Conservation (phyloP, 2,329 filamentous ascomycete genomes). For the Waltergamsia citrina region DNA sequence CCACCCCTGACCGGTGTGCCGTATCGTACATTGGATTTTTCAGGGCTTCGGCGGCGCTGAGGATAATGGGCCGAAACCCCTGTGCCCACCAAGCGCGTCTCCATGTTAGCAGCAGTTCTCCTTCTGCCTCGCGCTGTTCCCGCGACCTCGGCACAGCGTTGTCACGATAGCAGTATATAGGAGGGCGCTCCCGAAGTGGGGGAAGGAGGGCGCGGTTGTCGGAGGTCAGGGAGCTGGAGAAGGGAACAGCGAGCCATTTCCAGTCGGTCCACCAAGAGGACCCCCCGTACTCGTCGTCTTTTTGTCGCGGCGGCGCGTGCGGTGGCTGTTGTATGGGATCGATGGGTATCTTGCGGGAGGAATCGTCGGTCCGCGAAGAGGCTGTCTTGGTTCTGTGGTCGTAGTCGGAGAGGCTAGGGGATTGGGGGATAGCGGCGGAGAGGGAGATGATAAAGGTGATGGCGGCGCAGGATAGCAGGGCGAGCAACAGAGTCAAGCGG, state of each 20-base stretch:
- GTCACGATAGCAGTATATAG: constrained; percentile 90
- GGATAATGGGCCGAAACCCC: constrained; percentile 77
- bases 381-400: constrained; percentile 28
- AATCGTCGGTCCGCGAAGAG: neutral
- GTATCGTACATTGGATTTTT: constrained; percentile 70
- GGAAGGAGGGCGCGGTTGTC: constrained; percentile 80
- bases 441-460: constrained; percentile 44
- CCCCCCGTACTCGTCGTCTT: constrained; percentile 69
- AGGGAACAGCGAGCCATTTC: constrained; percentile 78
- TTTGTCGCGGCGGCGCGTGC: constrained; percentile 64
- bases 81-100: constrained; percentile 91
- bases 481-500: constrained; percentile 41
- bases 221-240: constrained; percentile 69
- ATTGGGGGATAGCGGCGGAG: constrained; percentile 35
- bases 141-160: constrained; percentile 51
- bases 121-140: constrained; percentile 61
- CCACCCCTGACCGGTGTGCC: constrained; percentile 53
- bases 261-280: constrained; percentile 82
- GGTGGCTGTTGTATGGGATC: constrained; percentile 60
- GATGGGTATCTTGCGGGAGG: constrained; percentile 23
- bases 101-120: constrained; percentile 76
- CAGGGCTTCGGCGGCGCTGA: constrained; percentile 72
- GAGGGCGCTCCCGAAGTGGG: constrained; percentile 57
- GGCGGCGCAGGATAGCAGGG: constrained; percentile 41
- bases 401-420: constrained; percentile 37